Evolutionary conservation across 139 green algal genomes (phyloP), one percentile per base, ranked within the genome.

Genomic region (Micromonas commoda): DNA sequence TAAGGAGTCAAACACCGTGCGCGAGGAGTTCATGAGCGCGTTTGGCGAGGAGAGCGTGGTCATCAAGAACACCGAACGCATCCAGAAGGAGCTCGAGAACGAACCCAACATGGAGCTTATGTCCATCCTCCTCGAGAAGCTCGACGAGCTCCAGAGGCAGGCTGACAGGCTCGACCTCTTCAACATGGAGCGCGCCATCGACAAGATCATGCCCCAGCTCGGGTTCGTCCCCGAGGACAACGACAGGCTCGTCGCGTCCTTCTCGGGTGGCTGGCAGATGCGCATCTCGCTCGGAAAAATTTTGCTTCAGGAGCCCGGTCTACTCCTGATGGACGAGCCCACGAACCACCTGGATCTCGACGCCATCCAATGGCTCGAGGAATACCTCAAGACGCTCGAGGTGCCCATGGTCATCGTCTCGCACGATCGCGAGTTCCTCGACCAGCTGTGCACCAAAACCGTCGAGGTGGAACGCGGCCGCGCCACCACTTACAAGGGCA

Each of bases 341-440:
- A 99, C 95, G 72, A 99, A 99, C 86, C 95, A 99, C 76, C 82
- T 99, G 32, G 95, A 99, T 85, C 84, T 99, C 60, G 91, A 97
- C 77, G 90, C 95, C 39, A 96, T 99, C 39, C 86, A 97, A 83
- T 99, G 95, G 95, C 90, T 99, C 53, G 95, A 99, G 82, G 83
- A 79, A 28, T 97, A 98, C 88, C 82, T 98, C 29, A 90, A 87
- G 76, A 82, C 89, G 81, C 89, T 92, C 52, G 86, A 91, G 54
- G 80, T 97, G 3, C 93, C 93, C 19, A 96, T 97, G 91, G 94
- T 98, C 3, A 92, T 99, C 31, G 95, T 99, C 2, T 92, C 82
- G 0, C 95, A 99, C 79, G 95, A 99, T 73, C 91, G 95, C 0
- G 93, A 97, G 86, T 99, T 99, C 84, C 85, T 99, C 37, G 96